Percentiles rank a stretch among this genome's conserved stretches.
These are phyloP conservation scores for Phytopythium oedochilum DNA, from an alignment of 352 stramenopile genomes.

Conservation along the genomic window DNA sequence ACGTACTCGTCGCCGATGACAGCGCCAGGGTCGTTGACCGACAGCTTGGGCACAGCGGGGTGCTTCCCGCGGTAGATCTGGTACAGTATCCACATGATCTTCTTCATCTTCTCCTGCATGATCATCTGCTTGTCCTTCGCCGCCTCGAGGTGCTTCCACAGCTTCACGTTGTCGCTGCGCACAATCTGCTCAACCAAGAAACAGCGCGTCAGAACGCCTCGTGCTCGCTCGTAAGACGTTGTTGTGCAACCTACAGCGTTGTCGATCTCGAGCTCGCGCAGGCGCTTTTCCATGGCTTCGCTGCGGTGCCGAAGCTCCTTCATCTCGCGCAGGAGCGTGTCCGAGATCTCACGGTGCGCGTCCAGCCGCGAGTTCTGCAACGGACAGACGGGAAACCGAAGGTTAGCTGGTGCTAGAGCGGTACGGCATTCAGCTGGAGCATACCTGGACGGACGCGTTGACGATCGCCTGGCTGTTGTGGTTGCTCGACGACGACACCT, in stretches of 20 bases:
- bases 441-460: slow-evolving; percentile 48
- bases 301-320: slow-evolving; percentile 77
- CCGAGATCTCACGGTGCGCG: slow-evolving; percentile 70
- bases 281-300: slow-evolving; percentile 84
- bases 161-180: slow-evolving; percentile 82
- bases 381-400: slow-evolving; percentile 6
- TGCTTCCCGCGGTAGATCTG: slow-evolving; percentile 88
- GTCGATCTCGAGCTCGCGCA: slow-evolving; percentile 82
- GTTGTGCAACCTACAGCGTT: slow-evolving; percentile 48
- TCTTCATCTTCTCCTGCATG: slow-evolving; percentile 91
- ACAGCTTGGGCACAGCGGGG: slow-evolving; percentile 66
- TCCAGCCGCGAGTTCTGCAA: slow-evolving; percentile 61
- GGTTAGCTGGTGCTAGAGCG: too few species aligned
- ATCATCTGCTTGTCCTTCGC: slow-evolving; percentile 87
- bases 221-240: too few species aligned
- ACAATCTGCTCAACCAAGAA: slow-evolving; percentile 48
- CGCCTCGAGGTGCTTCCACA: slow-evolving; percentile 83
- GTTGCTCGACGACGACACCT: slow-evolving; percentile 60
- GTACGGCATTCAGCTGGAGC: neutral
- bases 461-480: slow-evolving; percentile 39
- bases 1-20: slow-evolving; percentile 85
- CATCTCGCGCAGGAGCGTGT: slow-evolving; percentile 81
- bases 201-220: neutral
- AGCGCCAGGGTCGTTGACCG: slow-evolving; percentile 40
- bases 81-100: slow-evolving; percentile 90